Evolutionary conservation across 495 filamentous ascomycete genomes (phyloP), one percentile per base, ranked within the genome.

Genomic region (Staphylotrichum tortipilum): DNA sequence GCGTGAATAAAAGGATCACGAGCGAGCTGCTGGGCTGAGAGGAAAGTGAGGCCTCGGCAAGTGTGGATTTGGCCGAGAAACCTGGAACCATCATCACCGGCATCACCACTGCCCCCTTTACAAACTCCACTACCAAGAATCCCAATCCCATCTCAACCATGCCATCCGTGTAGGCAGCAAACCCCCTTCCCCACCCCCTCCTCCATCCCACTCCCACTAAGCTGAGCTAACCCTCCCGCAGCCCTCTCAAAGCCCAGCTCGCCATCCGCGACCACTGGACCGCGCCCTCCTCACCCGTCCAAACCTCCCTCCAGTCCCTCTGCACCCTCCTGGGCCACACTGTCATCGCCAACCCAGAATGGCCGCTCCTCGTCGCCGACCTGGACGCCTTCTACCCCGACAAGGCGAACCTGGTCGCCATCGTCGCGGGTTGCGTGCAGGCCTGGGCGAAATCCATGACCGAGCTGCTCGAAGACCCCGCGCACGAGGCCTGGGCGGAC

Each of bases 201-300:
- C n/a, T n/a, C n/a, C 11, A 28, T 10, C 10, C 35, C 5, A 28
- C 22, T 22, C 36, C 19, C 4, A 21, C 7, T n/a, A n/a, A n/a
- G 29, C 35, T 7, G 9, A 24, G 21, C 22, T 41, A 18, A 35
- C n/a, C n/a, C 4, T 17, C 11, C 1, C 36, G n/a, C 35, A 72
- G 65, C 34, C 63, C 69, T 3, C 57, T 70, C 47, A 62, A 64
- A 40, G 56, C 63, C 22, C 57, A 60, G 35, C 12, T 67, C 26
- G 65, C 49, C 18, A 66, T 72, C 54, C 62, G 68, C 15, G 65
- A 70, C 44, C 47, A 63, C 39, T 70, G 66, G 68, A 66, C 43
- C 40, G 58, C 22, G 44, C 55, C 0, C 37, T 67, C n/a, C n/a
- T n/a, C n/a, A n/a, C n/a, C n/a, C n/a, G n/a, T n/a, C 3, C 66